Conservation (phyloP, 805 yeast genomes). For the Clavispora carvajalis region DNA sequence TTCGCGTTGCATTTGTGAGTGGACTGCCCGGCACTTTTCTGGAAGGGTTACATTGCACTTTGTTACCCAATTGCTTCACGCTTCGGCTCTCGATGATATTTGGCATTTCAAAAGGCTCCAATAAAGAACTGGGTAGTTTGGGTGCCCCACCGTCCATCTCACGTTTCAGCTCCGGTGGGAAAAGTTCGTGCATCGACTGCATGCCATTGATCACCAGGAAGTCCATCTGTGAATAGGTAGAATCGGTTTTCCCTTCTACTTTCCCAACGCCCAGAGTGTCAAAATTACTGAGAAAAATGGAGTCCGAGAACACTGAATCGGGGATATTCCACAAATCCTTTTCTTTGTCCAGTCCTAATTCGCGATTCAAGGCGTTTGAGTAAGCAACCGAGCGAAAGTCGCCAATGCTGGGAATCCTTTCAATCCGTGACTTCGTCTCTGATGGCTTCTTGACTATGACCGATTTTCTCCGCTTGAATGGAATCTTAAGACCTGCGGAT, state of each 20-base stretch:
- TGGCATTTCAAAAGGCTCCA: no score
- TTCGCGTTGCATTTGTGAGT: slow-evolving; percentile 19
- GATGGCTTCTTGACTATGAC: neutral
- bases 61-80: neutral
- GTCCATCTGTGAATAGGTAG: no score
- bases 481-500: neutral
- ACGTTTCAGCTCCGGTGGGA: neutral
- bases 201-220: no score
- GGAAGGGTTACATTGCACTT: neutral
- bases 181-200: neutral
- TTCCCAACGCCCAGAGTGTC: neutral
- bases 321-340: neutral
- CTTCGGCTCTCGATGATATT: no score
- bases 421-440: neutral
- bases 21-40: slow-evolving; percentile 5
- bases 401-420: neutral
- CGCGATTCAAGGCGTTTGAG: neutral
- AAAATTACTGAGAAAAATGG: neutral
- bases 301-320: neutral
- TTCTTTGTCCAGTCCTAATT: neutral
- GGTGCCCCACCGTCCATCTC: neutral
- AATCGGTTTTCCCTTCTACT: no score
- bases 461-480: neutral
- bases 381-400: neutral
- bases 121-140: neutral